A percentile compares a stretch with the other conserved stretches of the same genome.
These are phyloP conservation scores for Chloromonas sp. DNA, from an alignment of 163 green algal species.

Conservation along the genomic window DNA sequence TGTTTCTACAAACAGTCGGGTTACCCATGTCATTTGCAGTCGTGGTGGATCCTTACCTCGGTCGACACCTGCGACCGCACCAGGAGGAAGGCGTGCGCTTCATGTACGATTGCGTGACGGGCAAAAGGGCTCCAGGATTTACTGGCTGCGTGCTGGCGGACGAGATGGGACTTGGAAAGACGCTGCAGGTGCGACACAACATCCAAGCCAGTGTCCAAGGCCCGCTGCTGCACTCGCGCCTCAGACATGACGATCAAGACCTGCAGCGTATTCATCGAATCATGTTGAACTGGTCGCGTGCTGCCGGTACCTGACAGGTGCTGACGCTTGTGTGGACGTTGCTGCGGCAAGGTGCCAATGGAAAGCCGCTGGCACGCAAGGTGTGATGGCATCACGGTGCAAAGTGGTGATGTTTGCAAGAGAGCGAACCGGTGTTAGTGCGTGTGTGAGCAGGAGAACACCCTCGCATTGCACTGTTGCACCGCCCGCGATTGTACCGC, in stretches of 20 bases:
- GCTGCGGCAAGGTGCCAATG: conserved; percentile 59
- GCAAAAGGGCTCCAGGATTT: not conserved
- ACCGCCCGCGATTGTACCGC: too few relatives aligned
- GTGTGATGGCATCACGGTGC: not conserved
- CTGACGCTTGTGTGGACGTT: conserved; percentile 74
- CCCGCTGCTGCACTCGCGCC: too few relatives aligned
- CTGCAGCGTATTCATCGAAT: too few relatives aligned
- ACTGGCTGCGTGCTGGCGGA: not conserved
- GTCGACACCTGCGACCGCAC: not conserved
- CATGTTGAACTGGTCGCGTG: too few relatives aligned
- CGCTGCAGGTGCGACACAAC: not conserved
- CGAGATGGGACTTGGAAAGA: not conserved
- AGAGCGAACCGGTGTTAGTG: not conserved
- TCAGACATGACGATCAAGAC: too few relatives aligned
- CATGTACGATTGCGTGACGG: not conserved
- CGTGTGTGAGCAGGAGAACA: too few relatives aligned
- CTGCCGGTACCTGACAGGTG: conserved; percentile 32
- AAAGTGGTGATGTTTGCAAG: not conserved
- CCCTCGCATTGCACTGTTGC: too few relatives aligned
- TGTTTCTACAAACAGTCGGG: too few relatives aligned
- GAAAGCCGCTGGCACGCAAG: conserved; percentile 18
- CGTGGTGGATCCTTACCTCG: not conserved
- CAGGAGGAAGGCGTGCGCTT: not conserved
- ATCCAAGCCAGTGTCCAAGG: too few relatives aligned
- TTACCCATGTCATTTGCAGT: not conserved